Evolutionary conservation across 1,139 yeast species (phyloP).

Genomic region (Hyphopichia pseudoburtonii): DNA sequence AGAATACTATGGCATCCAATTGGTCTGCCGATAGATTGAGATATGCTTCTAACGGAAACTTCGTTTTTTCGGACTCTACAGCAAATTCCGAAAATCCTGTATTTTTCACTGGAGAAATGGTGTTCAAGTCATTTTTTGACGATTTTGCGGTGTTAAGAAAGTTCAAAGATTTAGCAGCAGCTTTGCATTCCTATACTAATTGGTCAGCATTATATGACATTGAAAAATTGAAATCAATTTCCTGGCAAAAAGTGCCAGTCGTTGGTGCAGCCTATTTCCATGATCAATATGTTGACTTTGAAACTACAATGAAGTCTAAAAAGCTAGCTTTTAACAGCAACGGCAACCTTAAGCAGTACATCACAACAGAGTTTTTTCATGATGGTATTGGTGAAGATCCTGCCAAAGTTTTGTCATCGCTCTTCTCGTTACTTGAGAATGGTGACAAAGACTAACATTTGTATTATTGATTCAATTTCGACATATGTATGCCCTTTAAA

Average conservation of each 20-base stretch:
- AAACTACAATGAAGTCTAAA: slow-evolving; percentile 35
- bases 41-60: slow-evolving; percentile 23
- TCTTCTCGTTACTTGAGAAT: slow-evolving; percentile 38
- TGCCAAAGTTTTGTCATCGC: slow-evolving; percentile 36
- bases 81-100: slow-evolving; percentile 19
- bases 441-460: slow-evolving; percentile 39
- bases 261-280: slow-evolving; percentile 50
- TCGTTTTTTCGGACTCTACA: slow-evolving; percentile 17
- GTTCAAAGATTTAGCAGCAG: slow-evolving; percentile 40
- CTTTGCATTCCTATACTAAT: slow-evolving; percentile 35
- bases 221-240: slow-evolving; percentile 23
- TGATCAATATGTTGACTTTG: slow-evolving; percentile 58
- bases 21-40: slow-evolving; percentile 54
- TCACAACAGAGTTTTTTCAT: slow-evolving; percentile 54
- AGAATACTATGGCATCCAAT: slow-evolving; percentile 18
- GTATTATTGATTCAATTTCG: too few relatives aligned
- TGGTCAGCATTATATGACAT: slow-evolving; percentile 48
- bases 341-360: slow-evolving; percentile 40
- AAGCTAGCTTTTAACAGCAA: slow-evolving; percentile 25
- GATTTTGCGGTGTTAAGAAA: slow-evolving; percentile 46
- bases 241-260: slow-evolving; percentile 44
- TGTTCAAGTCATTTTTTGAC: slow-evolving; percentile 48
- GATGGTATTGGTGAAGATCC: slow-evolving; percentile 50
- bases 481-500: too few relatives aligned
- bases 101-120: slow-evolving; percentile 62